Evolutionary conservation across 306 rosid genomes (phyloP).

Genomic region (Carpinus viminea): DNA sequence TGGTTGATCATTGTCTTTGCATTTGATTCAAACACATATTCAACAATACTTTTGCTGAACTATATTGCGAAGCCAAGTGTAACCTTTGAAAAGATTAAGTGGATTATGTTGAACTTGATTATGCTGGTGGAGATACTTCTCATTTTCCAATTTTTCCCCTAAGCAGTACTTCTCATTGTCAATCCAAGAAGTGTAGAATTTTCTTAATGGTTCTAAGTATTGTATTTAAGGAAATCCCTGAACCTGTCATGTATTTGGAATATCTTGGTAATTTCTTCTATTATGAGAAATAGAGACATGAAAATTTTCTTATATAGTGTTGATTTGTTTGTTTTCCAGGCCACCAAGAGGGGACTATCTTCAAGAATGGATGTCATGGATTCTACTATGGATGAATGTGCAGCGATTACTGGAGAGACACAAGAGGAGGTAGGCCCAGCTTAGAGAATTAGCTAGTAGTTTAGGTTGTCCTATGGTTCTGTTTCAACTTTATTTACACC

Average conservation of each 20-base stretch:
- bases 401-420: conserved; percentile 43
- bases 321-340: conserved; percentile 50
- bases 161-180: background rate
- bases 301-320: conserved; percentile 21
- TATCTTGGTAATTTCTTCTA: conserved; percentile 9
- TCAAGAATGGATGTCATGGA: conserved; percentile 61
- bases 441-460: conserved; percentile 12
- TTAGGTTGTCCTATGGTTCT: background rate
- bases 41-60: background rate
- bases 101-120: background rate
- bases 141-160: background rate
- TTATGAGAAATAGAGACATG: conserved; percentile 6
- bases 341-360: conserved; percentile 57
- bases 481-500: background rate
- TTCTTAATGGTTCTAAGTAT: conserved; percentile 2
- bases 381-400: conserved; percentile 53
- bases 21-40: background rate
- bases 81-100: background rate
- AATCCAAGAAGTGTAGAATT: background rate
- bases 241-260: conserved; percentile 7
- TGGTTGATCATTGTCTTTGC: background rate
- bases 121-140: background rate
- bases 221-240: conserved; percentile 13
- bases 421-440: conserved; percentile 54
- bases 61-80: background rate